phyloP scores from a whole-genome alignment of 306 rosid species.

The Casuarina equisetifolia region DNA sequence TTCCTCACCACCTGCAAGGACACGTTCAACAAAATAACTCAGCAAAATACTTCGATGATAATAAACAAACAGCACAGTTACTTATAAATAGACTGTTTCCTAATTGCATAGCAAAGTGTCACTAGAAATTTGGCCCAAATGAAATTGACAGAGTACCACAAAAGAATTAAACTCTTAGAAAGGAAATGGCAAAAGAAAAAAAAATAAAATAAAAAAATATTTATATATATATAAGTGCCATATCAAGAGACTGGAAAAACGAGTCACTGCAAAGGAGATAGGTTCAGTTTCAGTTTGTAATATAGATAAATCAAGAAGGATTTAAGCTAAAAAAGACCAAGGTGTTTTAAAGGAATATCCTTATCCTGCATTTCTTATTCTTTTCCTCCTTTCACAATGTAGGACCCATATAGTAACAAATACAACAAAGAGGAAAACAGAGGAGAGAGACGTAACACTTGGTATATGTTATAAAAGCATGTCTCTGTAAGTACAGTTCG shows the following conservation, averaged over 20 bases:
- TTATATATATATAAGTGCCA: neutral
- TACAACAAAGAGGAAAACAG: neutral
- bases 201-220: too few species aligned
- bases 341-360: too few species aligned
- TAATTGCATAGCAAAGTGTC: neutral
- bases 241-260: neutral
- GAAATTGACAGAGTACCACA: neutral
- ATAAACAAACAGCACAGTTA: neutral
- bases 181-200: neutral
- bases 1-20: neutral
- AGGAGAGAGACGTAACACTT: too few species aligned
- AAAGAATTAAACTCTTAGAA: neutral
- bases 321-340: too few species aligned
- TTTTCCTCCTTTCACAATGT: neutral
- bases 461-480: neutral
- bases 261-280: too few species aligned
- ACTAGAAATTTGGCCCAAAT: neutral
- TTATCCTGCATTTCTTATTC: too few species aligned
- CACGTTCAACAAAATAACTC: neutral
- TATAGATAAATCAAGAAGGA: too few species aligned
- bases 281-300: too few species aligned
- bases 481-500: neutral
- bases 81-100: neutral
- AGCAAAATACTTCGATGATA: neutral
- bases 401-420: neutral